Conservation (phyloP, 208 protist species). For the Acanthamoeba triangularis region DNA sequence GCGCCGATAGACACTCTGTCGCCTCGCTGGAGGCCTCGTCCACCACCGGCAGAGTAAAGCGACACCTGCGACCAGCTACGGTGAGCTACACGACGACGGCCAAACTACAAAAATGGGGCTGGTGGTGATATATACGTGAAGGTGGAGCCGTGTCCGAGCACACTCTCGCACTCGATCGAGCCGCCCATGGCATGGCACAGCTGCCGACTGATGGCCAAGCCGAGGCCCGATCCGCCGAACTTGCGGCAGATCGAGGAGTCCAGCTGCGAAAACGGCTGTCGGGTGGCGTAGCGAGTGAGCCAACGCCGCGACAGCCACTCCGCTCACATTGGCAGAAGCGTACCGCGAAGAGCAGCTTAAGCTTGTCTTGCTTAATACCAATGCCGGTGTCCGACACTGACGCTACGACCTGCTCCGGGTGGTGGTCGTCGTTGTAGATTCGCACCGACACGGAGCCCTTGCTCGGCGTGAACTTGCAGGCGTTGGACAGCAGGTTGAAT, state of each 20-base stretch:
- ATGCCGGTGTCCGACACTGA: background rate
- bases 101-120: background rate
- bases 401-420: background rate
- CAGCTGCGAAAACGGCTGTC: constrained; percentile 33
- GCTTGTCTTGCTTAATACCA: background rate
- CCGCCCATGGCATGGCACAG: constrained; percentile 36
- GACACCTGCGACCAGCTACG: background rate
- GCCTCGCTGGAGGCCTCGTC: background rate
- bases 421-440: background rate
- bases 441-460: background rate
- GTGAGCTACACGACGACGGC: background rate
- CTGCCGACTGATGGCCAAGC: constrained; percentile 10
- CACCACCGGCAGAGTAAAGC: background rate
- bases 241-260: constrained; percentile 27
- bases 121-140: background rate
- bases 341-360: background rate
- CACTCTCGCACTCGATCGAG: constrained; percentile 1
- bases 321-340: background rate
- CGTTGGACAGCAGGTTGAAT: constrained; percentile 47
- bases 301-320: background rate
- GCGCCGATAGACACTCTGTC: background rate
- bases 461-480: constrained; percentile 38
- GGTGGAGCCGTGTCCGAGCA: background rate
- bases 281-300: background rate
- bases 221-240: constrained; percentile 28